phyloP scores from a whole-genome alignment of 768 basidiomycete species.

The Pisolithus orientalis region DNA sequence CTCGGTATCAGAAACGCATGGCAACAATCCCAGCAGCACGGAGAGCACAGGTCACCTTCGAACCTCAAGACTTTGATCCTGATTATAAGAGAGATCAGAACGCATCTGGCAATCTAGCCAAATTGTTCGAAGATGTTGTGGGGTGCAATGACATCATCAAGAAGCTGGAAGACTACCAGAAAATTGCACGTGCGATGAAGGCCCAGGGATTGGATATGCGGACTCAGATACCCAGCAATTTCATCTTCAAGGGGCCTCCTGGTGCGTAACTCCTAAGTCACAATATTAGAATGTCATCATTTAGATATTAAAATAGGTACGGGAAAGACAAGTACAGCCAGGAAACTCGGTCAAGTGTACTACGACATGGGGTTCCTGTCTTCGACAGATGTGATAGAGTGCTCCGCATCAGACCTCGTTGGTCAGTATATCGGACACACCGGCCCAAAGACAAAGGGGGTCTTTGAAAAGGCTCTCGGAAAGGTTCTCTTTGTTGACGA shows the following conservation, averaged over 20 bases:
- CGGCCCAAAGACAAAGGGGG: constrained; percentile 54
- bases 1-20: constrained; percentile 37
- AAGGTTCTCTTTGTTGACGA: constrained; percentile 69
- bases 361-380: constrained; percentile 57
- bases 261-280: constrained; percentile 30
- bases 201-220: constrained; percentile 36
- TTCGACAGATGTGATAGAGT: constrained; percentile 51
- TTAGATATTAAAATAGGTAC: constrained; percentile 35
- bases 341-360: constrained; percentile 58
- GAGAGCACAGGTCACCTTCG: constrained; percentile 26
- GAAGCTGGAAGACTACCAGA: constrained; percentile 47
- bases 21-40: constrained; percentile 13
- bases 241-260: constrained; percentile 70
- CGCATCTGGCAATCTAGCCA: constrained; percentile 44
- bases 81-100: constrained; percentile 45
- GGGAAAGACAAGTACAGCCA: constrained; percentile 57
- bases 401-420: constrained; percentile 64
- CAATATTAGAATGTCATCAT: not conserved
- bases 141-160: constrained; percentile 50
- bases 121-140: constrained; percentile 58
- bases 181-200: constrained; percentile 39
- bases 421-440: constrained; percentile 69
- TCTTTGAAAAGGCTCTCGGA: constrained; percentile 61
- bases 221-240: constrained; percentile 53
- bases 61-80: constrained; percentile 54